Base-by-base conservation (phyloP, 306 rosid genomes). In the Arachis stenosperma region DNA sequence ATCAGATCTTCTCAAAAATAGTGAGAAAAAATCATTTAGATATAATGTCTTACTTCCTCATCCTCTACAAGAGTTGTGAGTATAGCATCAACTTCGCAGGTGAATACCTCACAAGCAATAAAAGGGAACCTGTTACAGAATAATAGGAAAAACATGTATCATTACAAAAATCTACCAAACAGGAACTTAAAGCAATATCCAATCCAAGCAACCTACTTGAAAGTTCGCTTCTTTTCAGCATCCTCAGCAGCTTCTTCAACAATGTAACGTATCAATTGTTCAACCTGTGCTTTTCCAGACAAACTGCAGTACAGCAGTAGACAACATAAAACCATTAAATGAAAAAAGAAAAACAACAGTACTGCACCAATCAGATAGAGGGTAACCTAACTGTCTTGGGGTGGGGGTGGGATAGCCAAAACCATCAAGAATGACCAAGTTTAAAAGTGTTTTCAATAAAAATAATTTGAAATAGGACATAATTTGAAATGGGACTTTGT, bases 31-130 rank as follows among this genome's bases (percentile, higher is more conserved):
- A 44, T 65, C 41, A 46, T 47, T 66, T 39, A 56, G 75, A 70
- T 63, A 51, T 53, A 78, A 42, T 73, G 66, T 37, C 89, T 80
- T 70, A 95, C 99, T 90, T 92, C 96, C 71, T 95, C 93, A 74
- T 95, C 99, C 79, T 95, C 99, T 46, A 90, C 91, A 71, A 95
- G 87, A 36, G 97, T 89, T 84, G 88, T 88, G 84, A 95, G 98
- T 73, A 95, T 88, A 79, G 78, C 83, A 81, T 95, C 99, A 75
- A 95, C 96, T 86, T 95, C 99, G 69, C 99, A 95, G 22, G 99
- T 95, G 83, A 95, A 91, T 69, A 90, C 89, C 90, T 95, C 99
- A 73, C 98, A 91, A 47, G 97, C 98, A 75, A 95, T 90, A 73
- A 91, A 91, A 73, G 99, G 98, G 82, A 91, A 95, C 91, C 98